Conservation (phyloP, 2,329 filamentous ascomycete species). For the Mycogone perniciosa region DNA sequence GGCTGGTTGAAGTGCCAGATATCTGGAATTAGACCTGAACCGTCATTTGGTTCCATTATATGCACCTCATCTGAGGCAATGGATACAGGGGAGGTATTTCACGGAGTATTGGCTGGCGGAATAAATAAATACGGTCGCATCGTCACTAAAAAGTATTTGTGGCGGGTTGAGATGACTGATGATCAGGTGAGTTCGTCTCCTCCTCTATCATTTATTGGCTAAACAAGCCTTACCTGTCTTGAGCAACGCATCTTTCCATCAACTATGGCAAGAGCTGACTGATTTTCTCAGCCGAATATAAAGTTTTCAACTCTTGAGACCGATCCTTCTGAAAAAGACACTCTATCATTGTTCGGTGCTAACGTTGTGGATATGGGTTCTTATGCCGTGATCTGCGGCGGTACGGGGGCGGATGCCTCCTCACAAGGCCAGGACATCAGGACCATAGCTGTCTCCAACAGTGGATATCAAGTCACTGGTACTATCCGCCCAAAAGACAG, state of each 20-base stretch:
- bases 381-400: constrained; percentile 26
- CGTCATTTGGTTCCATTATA: constrained; percentile 40
- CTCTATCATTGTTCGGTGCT: constrained; percentile 29
- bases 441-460: neutral
- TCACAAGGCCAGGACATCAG: constrained; percentile 24
- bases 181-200: constrained; percentile 27
- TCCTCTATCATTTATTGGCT: neutral
- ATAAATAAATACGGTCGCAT: constrained; percentile 60
- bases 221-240: neutral
- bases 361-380: constrained; percentile 19
- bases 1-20: constrained; percentile 43
- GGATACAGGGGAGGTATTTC: constrained; percentile 27
- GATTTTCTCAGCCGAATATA: constrained; percentile 20
- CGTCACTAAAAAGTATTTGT: constrained; percentile 56
- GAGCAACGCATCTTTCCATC: neutral
- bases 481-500: neutral
- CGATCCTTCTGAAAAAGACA: neutral
- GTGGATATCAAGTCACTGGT: neutral
- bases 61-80: constrained; percentile 20
- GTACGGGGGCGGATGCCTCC: constrained; percentile 23
- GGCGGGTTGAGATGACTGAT: constrained; percentile 46
- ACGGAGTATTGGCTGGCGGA: constrained; percentile 66
- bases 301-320: constrained; percentile 16
- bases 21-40: constrained; percentile 27
- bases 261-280: neutral